These are phyloP conservation scores for Colletotrichum paranaense DNA, from an alignment of 2,329 filamentous ascomycete species.

Conservation along the genomic window DNA sequence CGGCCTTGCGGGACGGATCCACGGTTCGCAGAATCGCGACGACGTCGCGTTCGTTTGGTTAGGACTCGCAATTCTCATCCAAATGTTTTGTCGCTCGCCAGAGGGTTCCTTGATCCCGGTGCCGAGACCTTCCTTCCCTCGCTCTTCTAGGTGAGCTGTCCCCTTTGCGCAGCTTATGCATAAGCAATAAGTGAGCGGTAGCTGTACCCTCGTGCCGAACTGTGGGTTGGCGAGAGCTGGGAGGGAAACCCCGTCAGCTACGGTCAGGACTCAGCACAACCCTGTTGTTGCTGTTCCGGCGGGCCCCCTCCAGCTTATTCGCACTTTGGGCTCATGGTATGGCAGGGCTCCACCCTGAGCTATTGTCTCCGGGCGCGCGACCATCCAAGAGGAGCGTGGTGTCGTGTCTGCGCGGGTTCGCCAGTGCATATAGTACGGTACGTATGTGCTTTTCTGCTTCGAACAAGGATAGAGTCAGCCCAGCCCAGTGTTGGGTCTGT, in stretches of 20 bases:
- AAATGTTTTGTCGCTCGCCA: background rate
- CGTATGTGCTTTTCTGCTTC: background rate
- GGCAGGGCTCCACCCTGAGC: slow-evolving; percentile 17
- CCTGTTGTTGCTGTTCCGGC: slow-evolving; percentile 11
- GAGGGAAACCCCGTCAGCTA: slow-evolving; percentile 5
- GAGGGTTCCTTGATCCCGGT: background rate
- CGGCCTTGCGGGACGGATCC: background rate
- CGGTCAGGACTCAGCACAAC: slow-evolving; percentile 21
- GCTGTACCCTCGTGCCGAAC: background rate
- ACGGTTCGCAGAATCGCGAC: background rate
- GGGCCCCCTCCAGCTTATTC: slow-evolving; percentile 22
- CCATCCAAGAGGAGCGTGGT: slow-evolving; percentile 3
- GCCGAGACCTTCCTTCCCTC: background rate
- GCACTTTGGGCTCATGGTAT: slow-evolving; percentile 18
- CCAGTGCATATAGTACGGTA: background rate
- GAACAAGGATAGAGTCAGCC: background rate
- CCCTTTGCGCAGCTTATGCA: background rate
- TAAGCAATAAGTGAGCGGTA: background rate
- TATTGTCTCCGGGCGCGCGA: slow-evolving; percentile 16
- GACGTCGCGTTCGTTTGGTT: background rate
- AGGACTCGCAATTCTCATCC: background rate
- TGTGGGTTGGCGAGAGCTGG: background rate
- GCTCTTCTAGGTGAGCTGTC: background rate
- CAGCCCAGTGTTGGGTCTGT: slow-evolving; percentile 1
- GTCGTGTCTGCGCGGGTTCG: background rate